Conservation (phyloP, 2,329 filamentous ascomycete genomes). For the Fusarium tupiense region DNA sequence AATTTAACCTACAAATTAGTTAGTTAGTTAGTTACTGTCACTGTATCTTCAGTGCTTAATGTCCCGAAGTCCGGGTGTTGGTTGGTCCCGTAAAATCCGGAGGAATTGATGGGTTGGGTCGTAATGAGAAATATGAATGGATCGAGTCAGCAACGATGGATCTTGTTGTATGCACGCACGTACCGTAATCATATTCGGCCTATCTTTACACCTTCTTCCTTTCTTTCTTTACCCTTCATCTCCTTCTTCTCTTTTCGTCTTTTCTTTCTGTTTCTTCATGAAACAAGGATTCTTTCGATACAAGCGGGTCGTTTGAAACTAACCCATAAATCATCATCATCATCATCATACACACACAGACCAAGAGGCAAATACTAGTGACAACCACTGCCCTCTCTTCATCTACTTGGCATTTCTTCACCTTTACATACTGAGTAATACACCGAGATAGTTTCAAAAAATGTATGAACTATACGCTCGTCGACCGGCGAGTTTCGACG, state of each 20-base stretch:
- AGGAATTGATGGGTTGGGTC: not conserved
- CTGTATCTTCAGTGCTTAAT: not conserved
- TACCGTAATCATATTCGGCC: not conserved
- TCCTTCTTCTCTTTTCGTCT: not conserved
- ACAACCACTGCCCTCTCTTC: not conserved
- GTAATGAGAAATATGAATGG: not conserved
- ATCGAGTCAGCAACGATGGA: constrained; percentile 18
- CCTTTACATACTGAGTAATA: not conserved
- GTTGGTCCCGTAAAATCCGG: not conserved
- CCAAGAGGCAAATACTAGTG: not conserved
- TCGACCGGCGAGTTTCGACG: constrained; percentile 36
- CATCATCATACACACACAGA: not conserved
- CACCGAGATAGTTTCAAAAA: not conserved
- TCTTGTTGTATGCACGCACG: not conserved
- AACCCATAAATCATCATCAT: not conserved
- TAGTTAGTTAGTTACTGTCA: not conserved
- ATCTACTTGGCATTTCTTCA: not conserved
- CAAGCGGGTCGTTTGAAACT: constrained; percentile 8
- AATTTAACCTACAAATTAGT: constrained; percentile 8
- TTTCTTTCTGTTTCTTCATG: not conserved
- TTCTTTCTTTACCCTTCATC: not conserved
- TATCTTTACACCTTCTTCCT: constrained; percentile 1
- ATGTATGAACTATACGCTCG: constrained; percentile 29
- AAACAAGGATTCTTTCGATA: not conserved
- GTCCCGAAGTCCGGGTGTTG: not conserved